Evolutionary conservation across 352 stramenopile species (phyloP), one percentile per base, ranked within the genome.

Genomic region (Phytophthora tentaculata): DNA sequence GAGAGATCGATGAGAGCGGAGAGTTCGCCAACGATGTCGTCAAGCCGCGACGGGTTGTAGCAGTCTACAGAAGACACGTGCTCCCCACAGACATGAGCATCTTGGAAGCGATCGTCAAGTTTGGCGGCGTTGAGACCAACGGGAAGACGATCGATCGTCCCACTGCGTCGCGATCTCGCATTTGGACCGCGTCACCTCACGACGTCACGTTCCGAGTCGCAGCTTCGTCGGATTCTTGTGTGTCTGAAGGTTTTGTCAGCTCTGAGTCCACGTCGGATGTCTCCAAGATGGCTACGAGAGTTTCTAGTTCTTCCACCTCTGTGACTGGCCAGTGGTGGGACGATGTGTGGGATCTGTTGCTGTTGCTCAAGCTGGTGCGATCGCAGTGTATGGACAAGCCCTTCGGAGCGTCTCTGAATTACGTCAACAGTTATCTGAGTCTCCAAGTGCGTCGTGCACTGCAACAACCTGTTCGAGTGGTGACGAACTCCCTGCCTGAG

Each of bases 101-200:
- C 23, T 62, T 93, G 5, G 85, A 93, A 77, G 83, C 78, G 1
- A 81, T 93, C 14, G 67, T 93, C 14, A 91, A 89, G 59, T 81
- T 74, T 56, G 67, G 63, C 29, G 48, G n/a, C 19, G 22, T 17
- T 5, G 35, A 56, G 13, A n/a, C 57, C 9, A 49, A 48, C 20
- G 56, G 32, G 2, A 43, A 66, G 16, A 56, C 23, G 19, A 66
- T 32, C 39, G 69, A 74, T n/a, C 13, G 2, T 12, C 6, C 20
- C 43, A 51, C 28, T 28, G 28, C 50, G 5, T 59, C 61, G 39
- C 49, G 41, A 20, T 73, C 45, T 45, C 63, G 59, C 5, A 71
- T 91, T 19, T 91, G 81, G 83, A 76, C 55, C 1, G 64, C 56
- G 24, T 63, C 72, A 17, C 72, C 81, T 9, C 83, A 91, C 64